Conservation (phyloP, 2,329 filamentous ascomycete genomes). For the Colletotrichum melonis region DNA sequence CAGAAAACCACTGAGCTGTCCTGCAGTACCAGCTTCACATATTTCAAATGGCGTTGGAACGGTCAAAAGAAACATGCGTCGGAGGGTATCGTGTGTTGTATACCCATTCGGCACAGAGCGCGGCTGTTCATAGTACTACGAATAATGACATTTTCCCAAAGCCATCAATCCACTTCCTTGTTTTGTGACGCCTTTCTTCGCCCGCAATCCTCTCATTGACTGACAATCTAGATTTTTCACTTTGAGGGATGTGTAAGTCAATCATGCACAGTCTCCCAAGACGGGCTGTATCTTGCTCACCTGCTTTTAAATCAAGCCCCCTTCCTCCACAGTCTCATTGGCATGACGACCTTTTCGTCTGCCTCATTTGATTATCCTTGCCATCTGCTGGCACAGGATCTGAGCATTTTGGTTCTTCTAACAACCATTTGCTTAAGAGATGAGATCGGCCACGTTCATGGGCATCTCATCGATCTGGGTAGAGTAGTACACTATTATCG, state of each 20-base stretch:
- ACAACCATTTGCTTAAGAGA: constrained; percentile 51
- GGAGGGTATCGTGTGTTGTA: constrained; percentile 20
- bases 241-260: background rate
- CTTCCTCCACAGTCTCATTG: constrained; percentile 35
- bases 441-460: constrained; percentile 85
- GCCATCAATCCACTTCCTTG: background rate
- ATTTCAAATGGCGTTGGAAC: background rate
- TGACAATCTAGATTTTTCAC: constrained; percentile 21
- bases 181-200: background rate
- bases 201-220: background rate
- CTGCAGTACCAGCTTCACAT: background rate
- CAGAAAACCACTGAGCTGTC: background rate
- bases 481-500: constrained; percentile 82
- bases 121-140: constrained; percentile 26
- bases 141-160: constrained; percentile 24
- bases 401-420: background rate
- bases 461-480: constrained; percentile 99
- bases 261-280: background rate
- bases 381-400: background rate
- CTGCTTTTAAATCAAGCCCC: constrained; percentile 31
- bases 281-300: constrained; percentile 9
- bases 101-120: constrained; percentile 24
- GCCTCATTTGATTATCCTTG: background rate
- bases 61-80: background rate
- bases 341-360: constrained; percentile 20